phyloP scores from a whole-genome alignment of 177 flowering plant genomes.

The Vitis hybrid region DNA sequence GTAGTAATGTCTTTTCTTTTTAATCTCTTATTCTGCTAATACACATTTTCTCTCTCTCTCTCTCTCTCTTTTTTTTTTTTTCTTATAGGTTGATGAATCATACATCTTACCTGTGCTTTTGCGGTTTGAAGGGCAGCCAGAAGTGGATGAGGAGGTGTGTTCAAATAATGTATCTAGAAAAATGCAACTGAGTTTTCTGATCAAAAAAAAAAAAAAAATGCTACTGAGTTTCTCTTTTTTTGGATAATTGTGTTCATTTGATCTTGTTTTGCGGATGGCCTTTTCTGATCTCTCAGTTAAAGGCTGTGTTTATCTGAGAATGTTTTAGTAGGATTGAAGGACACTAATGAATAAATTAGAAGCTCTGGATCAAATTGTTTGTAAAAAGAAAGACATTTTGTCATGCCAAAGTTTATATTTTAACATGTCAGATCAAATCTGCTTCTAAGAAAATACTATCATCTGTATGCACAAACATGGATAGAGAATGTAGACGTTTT shows the following conservation, averaged over 20 bases:
- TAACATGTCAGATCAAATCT: too few species aligned
- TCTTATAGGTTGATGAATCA: conserved; percentile 76
- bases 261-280: not conserved
- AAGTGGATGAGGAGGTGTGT: conserved; percentile 88
- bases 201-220: not conserved
- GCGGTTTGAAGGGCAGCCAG: conserved; percentile 93
- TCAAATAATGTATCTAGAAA: conserved; percentile 2
- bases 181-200: not conserved
- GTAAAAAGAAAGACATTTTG: too few species aligned
- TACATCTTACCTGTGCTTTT: conserved; percentile 89
- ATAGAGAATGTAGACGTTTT: too few species aligned
- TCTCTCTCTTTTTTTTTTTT: not conserved
- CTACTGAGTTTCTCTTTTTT: not conserved
- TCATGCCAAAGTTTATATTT: too few species aligned
- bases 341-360: too few species aligned
- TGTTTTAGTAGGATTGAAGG: too few species aligned
- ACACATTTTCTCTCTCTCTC: conserved; percentile 6
- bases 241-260: not conserved
- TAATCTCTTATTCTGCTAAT: not conserved
- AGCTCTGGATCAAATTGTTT: too few species aligned
- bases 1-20: not conserved
- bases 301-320: not conserved
- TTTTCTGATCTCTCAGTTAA: not conserved
- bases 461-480: too few species aligned
- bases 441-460: too few species aligned